Evolutionary conservation across 1,284 basidiomycete species (phyloP), one percentile per base, ranked within the genome.

Genomic region (Jaminaea rosea): DNA sequence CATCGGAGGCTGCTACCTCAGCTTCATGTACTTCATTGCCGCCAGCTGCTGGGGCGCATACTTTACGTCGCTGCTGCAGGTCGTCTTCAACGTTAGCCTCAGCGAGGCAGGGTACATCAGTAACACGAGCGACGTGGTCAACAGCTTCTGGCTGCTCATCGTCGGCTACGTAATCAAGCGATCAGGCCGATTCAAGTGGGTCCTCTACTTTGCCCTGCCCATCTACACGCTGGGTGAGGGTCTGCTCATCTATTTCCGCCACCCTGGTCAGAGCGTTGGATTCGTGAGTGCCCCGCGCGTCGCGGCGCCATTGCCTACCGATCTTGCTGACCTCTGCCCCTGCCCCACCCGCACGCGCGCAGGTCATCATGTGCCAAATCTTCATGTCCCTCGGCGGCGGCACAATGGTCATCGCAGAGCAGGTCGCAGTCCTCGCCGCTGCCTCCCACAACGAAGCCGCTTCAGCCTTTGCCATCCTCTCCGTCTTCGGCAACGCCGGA

Each of bases 331-430:
- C n/a, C n/a, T n/a, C n/a, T n/a, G n/a, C n/a, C n/a, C n/a, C n/a
- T n/a, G n/a, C n/a, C n/a, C n/a, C n/a, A n/a, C n/a, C n/a, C n/a
- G n/a, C n/a, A n/a, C n/a, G n/a, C n/a, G n/a, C n/a, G n/a, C n/a
- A n/a, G n/a, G n/a, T 42, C 39, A 23, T 42, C 19, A 42, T 42
- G 39, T 42, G 39, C 17, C 39, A 42, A 23, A 42, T 42, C 19
- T 42, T 42, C 39, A 42, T 42, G 39, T n/a, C 39, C 4, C 17
- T 42, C 13, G 39, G 39, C 39, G 39, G 39, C 23, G 39, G 39
- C 23, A 23, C 39, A 17, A 42, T 42, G 13, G 24, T 42, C 39
- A 42, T 42, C 19, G 39, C 24, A 11, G 19, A 42, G 15, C 39
- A 42, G 24, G 39, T 42, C 11, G 39, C 39, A 4, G 23, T 42